A percentile compares a stretch with the other conserved stretches of the same genome.
phyloP scores from a whole-genome alignment of 116 monocot genomes.

The Dioscorea cayenensis region DNA sequence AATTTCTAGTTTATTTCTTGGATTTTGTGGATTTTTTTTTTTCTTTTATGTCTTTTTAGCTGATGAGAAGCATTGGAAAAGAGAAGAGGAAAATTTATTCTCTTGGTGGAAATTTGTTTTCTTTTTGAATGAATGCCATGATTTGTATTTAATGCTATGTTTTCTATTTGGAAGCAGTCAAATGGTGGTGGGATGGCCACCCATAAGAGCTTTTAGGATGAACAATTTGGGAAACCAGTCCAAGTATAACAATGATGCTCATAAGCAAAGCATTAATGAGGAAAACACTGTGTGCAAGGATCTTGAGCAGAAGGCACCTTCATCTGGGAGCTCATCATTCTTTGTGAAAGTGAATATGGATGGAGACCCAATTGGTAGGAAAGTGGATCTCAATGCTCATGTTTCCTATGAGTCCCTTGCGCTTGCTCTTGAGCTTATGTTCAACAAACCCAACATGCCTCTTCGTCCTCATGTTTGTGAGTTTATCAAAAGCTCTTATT shows the following conservation, averaged over 20 bases:
- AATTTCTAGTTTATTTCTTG: no score
- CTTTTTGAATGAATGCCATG: no score
- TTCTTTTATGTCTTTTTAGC: no score
- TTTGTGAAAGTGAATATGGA: constrained; percentile 57
- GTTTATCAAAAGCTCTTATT: background rate
- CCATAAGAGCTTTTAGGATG: constrained; percentile 61
- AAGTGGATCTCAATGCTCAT: constrained; percentile 28
- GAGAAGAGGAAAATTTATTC: no score
- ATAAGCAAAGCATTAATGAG: constrained; percentile 11
- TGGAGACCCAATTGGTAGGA: constrained; percentile 39
- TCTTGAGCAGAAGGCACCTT: constrained; percentile 10
- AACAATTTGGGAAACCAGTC: constrained; percentile 50
- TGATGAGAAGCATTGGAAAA: no score
- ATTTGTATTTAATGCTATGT: background rate
- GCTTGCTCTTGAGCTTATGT: constrained; percentile 20
- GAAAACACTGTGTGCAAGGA: constrained; percentile 9
- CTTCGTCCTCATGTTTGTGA: background rate
- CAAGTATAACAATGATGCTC: constrained; percentile 14
- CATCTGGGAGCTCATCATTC: constrained; percentile 19
- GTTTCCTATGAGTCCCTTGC: constrained; percentile 27
- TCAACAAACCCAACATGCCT: constrained; percentile 10
- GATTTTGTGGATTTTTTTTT: no score
- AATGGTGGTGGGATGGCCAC: constrained; percentile 79
- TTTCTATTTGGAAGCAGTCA: constrained; percentile 21
- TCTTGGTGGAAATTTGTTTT: no score